Conservation (phyloP, 2,329 filamentous ascomycete genomes). For the Raffaelea albimanens region DNA sequence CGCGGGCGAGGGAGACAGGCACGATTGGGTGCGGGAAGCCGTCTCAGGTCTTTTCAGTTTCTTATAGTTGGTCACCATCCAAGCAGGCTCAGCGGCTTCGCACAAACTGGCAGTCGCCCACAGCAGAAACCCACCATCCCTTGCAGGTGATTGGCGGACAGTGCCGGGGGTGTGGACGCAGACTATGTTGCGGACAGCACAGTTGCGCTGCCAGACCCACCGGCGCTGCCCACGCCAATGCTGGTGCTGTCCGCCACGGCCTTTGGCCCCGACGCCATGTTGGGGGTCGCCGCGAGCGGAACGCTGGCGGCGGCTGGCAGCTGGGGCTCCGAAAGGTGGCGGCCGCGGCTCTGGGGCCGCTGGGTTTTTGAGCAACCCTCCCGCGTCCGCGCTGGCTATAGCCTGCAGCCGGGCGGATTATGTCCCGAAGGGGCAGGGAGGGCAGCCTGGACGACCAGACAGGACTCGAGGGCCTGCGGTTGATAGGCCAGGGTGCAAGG, state of each 20-base stretch:
- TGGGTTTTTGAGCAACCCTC: slow-evolving; percentile 4
- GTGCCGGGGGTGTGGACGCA: neutral
- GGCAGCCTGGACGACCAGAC: neutral
- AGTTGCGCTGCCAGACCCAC: neutral
- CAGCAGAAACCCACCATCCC: neutral
- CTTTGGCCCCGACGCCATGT: slow-evolving; percentile 53
- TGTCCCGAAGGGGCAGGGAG: neutral
- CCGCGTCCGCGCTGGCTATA: slow-evolving; percentile 6
- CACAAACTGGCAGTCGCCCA: slow-evolving; percentile 7
- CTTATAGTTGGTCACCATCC: slow-evolving; percentile 36
- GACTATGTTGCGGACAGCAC: neutral
- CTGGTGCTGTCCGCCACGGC: slow-evolving; percentile 51
- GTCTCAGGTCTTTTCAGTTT: slow-evolving; percentile 75
- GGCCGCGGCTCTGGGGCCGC: neutral
- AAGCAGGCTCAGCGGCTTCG: slow-evolving; percentile 41
- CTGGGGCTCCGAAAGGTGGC: slow-evolving; percentile 9
- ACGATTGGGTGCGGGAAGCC: no score
- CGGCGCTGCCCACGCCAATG: no score
- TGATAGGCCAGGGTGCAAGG: slow-evolving; percentile 5
- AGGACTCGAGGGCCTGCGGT: slow-evolving; percentile 8
- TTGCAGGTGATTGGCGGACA: neutral
- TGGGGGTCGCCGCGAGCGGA: slow-evolving; percentile 29
- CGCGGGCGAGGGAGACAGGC: no score
- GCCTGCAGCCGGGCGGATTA: neutral
- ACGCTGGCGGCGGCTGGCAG: slow-evolving; percentile 8